Evolutionary conservation across 2,329 filamentous ascomycete species (phyloP), one percentile per base, ranked within the genome.

Genomic region (Leptosphaerulina australis): DNA sequence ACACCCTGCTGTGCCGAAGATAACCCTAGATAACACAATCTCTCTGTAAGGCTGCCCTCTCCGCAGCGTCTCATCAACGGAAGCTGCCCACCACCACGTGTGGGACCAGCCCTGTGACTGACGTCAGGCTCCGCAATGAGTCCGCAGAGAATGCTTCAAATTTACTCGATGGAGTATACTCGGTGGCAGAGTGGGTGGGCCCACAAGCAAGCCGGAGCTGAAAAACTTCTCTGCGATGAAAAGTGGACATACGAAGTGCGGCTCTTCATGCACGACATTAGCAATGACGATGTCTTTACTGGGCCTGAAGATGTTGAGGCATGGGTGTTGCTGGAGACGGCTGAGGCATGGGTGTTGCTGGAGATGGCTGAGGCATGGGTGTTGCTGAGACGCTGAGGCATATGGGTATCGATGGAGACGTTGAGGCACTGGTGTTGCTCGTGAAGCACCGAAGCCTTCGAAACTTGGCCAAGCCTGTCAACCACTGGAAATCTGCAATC

Each of bases 121-220:
- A 51, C 43, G 48, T 51, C 41, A 51, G 35, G 26, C 41, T 46
- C 36, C 36, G 17, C 33, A 24, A n/a, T 18, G 21, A 25, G 11
- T 25, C n/a, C n/a, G 21, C 21, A 11, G 10, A n/a, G 21, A 14
- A 37, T 43, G 37, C 41, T 46, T 26, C 41, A 36, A 41, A 46
- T 9, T 21, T 45, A 25, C 48, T 21, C 28, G 30, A 39, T 35
- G 38, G 33, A 26, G 50, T 33, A 53, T 30, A 4, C 34, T 39
- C 24, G 50, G 36, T 34, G 33, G 33, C 28, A 43, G 37, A 11
- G 24, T 10, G 7, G 15, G 43, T 44, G 50, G 50, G 50, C 50
- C 50, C 50, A 44, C 37, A 38, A 53, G 48, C 37, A 48, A 53
- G 39, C 44, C 50, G 50, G 50, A 52, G 43, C 49, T 53, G 50